Base-by-base conservation (phyloP, 83 land plant genomes). In the Diphasiastrum complanatum region DNA sequence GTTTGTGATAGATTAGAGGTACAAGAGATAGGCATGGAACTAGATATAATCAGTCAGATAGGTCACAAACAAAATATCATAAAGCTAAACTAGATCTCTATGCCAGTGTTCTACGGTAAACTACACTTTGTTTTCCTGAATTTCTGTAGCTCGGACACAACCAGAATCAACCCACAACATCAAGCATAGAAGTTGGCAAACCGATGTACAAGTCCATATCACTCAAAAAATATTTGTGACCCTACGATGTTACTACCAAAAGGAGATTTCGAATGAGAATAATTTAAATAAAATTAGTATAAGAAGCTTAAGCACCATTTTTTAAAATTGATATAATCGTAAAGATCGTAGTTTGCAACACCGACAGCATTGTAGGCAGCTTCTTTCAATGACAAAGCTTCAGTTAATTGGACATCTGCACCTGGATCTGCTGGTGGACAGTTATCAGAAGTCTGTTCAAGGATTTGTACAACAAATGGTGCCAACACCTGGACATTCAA, bases 351-450 rank as follows among this genome's bases (percentile, higher is more conserved):
- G 72, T 86, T 80, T 18, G 83, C 83, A 77, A 87, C 76, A 27
- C 92, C 99, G 77, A 87, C 87, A 69, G 93, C 97, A 75, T 79
- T 79, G 68, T 95, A 95, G 35, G 85, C 97, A 71, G 99, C 97
- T 58, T 89, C 99, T 65, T 95, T 95, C 2, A 89, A 75, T 51
- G 89, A 81, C 65, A 89, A 74, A 31, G 67, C 75, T 26, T 80
- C 74, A 51, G 83, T 82, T 5, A 89, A 78, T 43, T 84, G 86
- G 59, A 73, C 74, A 40, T 80, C 86, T 38, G 68, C 67, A 60
- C 75, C 65, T 36, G 68, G 67, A 33, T 61, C 74, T 63, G 74
- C 63, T 43, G 78, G 78, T 1, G 93, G 79, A 54, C 92, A 89
- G 61, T 77, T 78, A 41, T 66, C 56, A 78, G 82, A 86, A 63